Evolutionary conservation across 1,284 basidiomycete species (phyloP).

Genomic region (Fomitopsis pinicola): DNA sequence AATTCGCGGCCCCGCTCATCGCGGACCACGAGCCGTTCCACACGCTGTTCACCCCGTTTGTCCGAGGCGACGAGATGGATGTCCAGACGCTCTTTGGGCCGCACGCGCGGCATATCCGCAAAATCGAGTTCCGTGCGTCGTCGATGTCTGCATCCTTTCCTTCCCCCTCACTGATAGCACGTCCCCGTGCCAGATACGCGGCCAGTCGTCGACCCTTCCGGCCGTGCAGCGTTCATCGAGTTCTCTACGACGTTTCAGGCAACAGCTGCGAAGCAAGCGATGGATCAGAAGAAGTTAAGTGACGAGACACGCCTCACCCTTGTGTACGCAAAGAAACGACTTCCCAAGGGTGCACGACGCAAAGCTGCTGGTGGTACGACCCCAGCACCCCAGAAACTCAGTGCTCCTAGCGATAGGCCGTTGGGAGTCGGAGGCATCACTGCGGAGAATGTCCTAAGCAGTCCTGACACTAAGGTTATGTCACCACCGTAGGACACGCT

Average conservation of each 20-base stretch:
- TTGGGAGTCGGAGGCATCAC: too few species aligned
- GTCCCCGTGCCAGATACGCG: neutral
- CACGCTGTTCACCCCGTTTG: slow-evolving; percentile 2
- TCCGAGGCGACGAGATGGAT: slow-evolving; percentile 3
- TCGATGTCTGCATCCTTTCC: neutral
- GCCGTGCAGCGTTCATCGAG: slow-evolving; percentile 3
- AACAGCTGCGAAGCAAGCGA: slow-evolving; percentile 1
- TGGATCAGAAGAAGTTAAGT: neutral
- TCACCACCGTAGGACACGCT: too few species aligned
- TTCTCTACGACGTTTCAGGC: slow-evolving; percentile 1
- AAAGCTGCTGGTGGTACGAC: neutral
- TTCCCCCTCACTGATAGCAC: neutral
- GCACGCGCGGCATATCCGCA: slow-evolving; percentile 1
- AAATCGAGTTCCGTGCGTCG: slow-evolving; percentile 4
- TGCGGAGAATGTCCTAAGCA: too few species aligned
- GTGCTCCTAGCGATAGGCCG: neutral
- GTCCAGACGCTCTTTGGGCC: neutral
- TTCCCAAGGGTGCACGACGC: too few species aligned
- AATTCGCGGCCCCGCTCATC: slow-evolving; percentile 1
- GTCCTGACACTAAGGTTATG: too few species aligned
- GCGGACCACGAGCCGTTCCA: neutral
- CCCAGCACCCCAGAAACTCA: neutral
- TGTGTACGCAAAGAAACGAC: neutral
- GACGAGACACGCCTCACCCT: neutral
- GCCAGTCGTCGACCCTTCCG: neutral